Evolutionary conservation across 2,329 filamentous ascomycete species (phyloP), one percentile per base, ranked within the genome.

Genomic region (Coniella lustricola): DNA sequence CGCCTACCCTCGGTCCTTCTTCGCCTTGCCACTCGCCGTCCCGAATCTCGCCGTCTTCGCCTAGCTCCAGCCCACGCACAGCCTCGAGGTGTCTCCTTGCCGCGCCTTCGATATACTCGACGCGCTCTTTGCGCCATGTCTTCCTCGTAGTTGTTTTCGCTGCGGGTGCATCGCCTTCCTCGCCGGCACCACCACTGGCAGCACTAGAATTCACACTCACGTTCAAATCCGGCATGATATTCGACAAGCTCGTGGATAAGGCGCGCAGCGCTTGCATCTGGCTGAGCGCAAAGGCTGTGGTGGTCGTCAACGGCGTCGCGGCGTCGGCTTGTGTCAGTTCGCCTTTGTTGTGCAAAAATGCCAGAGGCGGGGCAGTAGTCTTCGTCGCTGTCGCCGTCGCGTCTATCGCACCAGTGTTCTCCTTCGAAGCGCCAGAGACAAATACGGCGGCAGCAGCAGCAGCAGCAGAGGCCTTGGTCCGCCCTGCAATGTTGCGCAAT

Each of bases 41-140:
- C 51, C 77, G 73, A 41, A 84, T 74, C 59, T 81, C 81, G 10
- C 82, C 82, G 51, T 76, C 68, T 4, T 68, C 63, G 2, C 77
- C 81, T 31, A 85, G 63, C 58, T 88, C 84, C 49, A 90, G 67
- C 0, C 85, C 85, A 39, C 81, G 72, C 38, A 80, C 72, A 22
- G 69, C 75, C 68, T 95, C 87, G 35, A 96, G 70, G 62, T 94
- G 87, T 51, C 85, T 76, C 56, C 81, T 74, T 44, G 87, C 87
- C 59, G 90, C 83, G 46, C 77, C 77, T 67, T 96, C 90, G 42
- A 97, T 82, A 63, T 97, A 97, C 56, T 85, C 78, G 49, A 84
- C 75, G 52, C 91, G 74, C 63, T 93, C 82, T 46, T 82, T 77
- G 34, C 82, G 76, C 70, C 81, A 87, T 39, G 75, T 76, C 60